Evolutionary conservation across 2,329 filamentous ascomycete species (phyloP), one percentile per base, ranked within the genome.

Genomic region (Fusarium hainanense): DNA sequence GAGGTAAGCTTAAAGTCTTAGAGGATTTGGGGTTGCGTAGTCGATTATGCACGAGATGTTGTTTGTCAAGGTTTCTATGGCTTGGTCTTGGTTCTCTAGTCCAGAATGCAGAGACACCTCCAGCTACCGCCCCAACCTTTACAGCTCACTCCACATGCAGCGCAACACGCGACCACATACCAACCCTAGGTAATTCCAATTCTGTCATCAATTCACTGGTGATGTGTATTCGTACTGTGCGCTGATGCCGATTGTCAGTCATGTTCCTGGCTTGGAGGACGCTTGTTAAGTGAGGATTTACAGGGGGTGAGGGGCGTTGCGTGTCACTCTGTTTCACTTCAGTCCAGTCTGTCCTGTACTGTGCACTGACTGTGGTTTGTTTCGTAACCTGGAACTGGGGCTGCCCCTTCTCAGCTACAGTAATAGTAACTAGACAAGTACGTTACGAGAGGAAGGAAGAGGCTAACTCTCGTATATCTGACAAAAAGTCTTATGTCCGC

Each of bases 161-260:
- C 47, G 67, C 51, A 70, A 70, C 68, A 70, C 68, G 68, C 68
- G 68, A 70, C 63, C 68, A 70, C 48, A 68, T 70, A 59, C 68
- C 68, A 70, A 57, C 63, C 68, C 58, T 68, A 48, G 67, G 50
- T 20, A 48, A 32, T 54, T 51, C 59, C 46, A 27, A 50, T 28
- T 23, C 41, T 54, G 25, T 44, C 40, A 42, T 37, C 34, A 37
- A 37, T 46, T 62, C 47, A 55, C 41, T 47, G 56, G 12, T 7
- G 28, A 13, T 6, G 28, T 28, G 28, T 28, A 28, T 28, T 28
- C 28, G 28, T 43, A 43, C 41, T 23, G 20, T 43, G 41, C 41
- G 10, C 41, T 43, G 20, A 10, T 43, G 21, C 8, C 37, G 43
- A 34, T 32, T 34, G 11, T 34, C 27, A 27, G 9, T 32, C 30